Evolutionary conservation across 345 rosid species (phyloP), one percentile per base, ranked within the genome.

Genomic region (Gossypium australe): DNA sequence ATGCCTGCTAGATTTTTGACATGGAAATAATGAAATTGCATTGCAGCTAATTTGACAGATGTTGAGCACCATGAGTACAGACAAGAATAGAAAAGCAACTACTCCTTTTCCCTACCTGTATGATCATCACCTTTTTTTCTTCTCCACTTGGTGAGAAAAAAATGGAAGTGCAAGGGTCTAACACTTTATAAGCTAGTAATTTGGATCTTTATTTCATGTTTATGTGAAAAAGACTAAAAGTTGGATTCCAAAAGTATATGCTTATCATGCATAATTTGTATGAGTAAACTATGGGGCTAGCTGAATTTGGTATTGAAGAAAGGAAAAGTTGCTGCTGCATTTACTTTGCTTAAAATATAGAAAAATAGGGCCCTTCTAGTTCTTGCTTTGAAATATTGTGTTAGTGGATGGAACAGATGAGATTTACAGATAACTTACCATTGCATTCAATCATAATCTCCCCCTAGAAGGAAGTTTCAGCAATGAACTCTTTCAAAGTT

Each of bases 1-100:
- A 57, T 55, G 73, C 62, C 66, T 67, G 56, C 57, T 2, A 75
- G 78, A 75, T 75, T 67, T 67, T 75, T 75, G 73, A 57, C 72
- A 18, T 10, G 34, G 9, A 74, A 63, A 51, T 49, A 74, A 63
- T 13, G 61, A 63, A 63, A 12, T 51, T 27, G 62, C 77, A 17
- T 25, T 2, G 29, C 20, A 51, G 11, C 38, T 63, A 74, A 29
- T 63, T n/a, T 61, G 70, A 74, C 45, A 62, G 76, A 74, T 43
- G 75, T 14, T 34, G 74, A 47, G 55, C 71, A 67, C 56, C 71
- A 20, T 10, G 62, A 72, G 67, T 24, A 45, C 56, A 72, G 75
- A 72, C 38, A 72, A 72, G 65, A 44, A 22, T 58, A 44, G 20
- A 22, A 57, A 72, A 58, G 76, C 41, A 74, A 51, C 34, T 29